Evolutionary conservation across 1,139 yeast species (phyloP), one percentile per base, ranked within the genome.

Genomic region (Pichia sp.): DNA sequence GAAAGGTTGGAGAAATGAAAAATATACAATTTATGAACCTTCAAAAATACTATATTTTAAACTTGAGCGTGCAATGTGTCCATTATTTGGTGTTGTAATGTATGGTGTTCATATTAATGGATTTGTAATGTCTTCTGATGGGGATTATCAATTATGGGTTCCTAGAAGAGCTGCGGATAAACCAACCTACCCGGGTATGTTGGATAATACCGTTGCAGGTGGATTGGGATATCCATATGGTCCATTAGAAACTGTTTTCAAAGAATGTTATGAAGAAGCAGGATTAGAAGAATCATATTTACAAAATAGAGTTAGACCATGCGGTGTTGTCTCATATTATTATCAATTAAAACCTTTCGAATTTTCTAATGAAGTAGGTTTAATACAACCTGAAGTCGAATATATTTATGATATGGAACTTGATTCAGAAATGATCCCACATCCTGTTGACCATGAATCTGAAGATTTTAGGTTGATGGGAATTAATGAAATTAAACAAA

Each of bases 191-290:
- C 97, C 98, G 0, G 83, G 86, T 0, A 82, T 78, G 85, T 70
- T 88, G 33, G 98, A 91, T 60, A 91, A 89, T 57, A 86, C 94
- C 1, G 86, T 91, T 6, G 98, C 96, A 0, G 98, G 98, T 1
- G 98, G 98, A 0, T 59, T 91, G 18, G 96, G 95, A 0, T 71
- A 80, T 56, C 96, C 95, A 0, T 68, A 76, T 51, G 88, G 91
- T 0, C 64, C 81, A 2, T 66, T 69, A 57, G 95, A 86, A 37
- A 89, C 97, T 0, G 78, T 80, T 3, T 53, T 85, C 18, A 91
- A 91, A 57, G 98, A 91, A 58, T 80, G 95, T 52, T 70, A 68
- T 47, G 98, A 91, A 56, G 98, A 91, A 57, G 98, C 96, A 0
- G 95, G 95, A 0, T 62, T 91, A n/a, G 50, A 57, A 0, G 68